Conservation (phyloP, 768 basidiomycete genomes). For the Hortiboletus flavorubellus region DNA sequence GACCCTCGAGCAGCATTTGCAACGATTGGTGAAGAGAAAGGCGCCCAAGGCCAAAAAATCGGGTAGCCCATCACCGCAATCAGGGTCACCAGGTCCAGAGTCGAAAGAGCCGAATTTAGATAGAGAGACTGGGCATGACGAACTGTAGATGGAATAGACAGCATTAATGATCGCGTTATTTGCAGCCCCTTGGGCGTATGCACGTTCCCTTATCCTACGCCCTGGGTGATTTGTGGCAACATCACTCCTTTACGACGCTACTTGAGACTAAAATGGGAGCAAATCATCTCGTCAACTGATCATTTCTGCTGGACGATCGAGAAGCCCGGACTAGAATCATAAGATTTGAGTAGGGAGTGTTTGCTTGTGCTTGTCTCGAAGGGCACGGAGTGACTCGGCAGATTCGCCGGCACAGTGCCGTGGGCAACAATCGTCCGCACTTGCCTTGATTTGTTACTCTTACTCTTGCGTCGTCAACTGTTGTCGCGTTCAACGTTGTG, state of each 20-base stretch:
- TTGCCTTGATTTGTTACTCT: constrained; percentile 9
- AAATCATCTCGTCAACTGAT: no score
- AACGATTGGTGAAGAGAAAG: constrained; percentile 66
- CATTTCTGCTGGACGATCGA: background rate
- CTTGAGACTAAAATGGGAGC: background rate
- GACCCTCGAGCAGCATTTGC: constrained; percentile 71
- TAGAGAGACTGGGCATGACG: constrained; percentile 28
- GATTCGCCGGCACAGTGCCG: background rate
- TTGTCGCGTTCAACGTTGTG: background rate
- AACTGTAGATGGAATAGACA: constrained; percentile 28
- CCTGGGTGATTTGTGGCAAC: background rate
- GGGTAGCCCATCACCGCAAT: constrained; percentile 21
- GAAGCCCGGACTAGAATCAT: background rate
- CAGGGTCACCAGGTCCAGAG: constrained; percentile 18
- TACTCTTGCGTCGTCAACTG: background rate
- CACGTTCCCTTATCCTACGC: background rate
- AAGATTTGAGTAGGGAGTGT: constrained; percentile 8
- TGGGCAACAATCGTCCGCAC: constrained; percentile 36
- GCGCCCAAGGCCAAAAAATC: constrained; percentile 58
- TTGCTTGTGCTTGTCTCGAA: constrained; percentile 23
- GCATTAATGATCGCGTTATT: background rate
- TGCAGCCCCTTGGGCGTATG: background rate
- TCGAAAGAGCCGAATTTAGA: constrained; percentile 12
- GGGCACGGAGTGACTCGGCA: background rate
- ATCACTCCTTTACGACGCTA: background rate